Percentiles rank a stretch among this genome's conserved stretches.
phyloP scores from a whole-genome alignment of 371 early-diverging fungal genomes.

The Mortierella sp. region DNA sequence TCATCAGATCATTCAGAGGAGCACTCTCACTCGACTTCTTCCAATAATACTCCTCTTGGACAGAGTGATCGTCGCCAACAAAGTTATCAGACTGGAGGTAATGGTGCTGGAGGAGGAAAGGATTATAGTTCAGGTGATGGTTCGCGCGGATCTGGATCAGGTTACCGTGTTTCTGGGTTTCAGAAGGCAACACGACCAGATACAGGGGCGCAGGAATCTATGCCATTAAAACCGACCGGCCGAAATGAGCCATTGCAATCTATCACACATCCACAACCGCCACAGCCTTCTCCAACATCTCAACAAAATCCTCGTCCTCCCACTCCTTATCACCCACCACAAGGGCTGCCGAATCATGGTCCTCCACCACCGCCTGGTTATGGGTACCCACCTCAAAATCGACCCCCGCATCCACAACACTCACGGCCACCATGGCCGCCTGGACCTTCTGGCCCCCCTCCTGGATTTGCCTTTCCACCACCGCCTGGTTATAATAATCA shows the following conservation, averaged over 20 bases:
- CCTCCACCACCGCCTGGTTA: constrained; percentile 28
- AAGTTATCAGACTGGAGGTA: background rate
- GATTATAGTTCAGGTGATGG: constrained; percentile 13
- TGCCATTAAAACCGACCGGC: background rate
- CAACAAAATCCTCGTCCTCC: background rate
- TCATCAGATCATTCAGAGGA: constrained; percentile 20
- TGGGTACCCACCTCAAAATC: constrained; percentile 19
- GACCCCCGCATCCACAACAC: constrained; percentile 27
- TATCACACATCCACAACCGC: constrained; percentile 26
- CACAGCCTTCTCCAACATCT: background rate
- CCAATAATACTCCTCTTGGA: constrained; percentile 41
- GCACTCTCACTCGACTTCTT: constrained; percentile 21
- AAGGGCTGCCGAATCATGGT: constrained; percentile 1
- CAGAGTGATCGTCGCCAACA: constrained; percentile 31
- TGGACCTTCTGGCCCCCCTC: constrained; percentile 27
- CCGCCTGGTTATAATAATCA: constrained; percentile 13
- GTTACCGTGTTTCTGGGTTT: constrained; percentile 52
- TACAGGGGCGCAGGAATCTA: constrained; percentile 25
- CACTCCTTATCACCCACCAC: constrained; percentile 2
- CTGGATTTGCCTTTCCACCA: constrained; percentile 18
- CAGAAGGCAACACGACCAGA: constrained; percentile 47
- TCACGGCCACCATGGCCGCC: constrained; percentile 45
- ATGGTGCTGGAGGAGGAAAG: constrained; percentile 6
- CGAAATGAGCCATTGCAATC: constrained; percentile 9
- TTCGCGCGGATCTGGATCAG: constrained; percentile 20